Conservation (phyloP, 768 basidiomycete genomes). For the Termitomyces sp. region DNA sequence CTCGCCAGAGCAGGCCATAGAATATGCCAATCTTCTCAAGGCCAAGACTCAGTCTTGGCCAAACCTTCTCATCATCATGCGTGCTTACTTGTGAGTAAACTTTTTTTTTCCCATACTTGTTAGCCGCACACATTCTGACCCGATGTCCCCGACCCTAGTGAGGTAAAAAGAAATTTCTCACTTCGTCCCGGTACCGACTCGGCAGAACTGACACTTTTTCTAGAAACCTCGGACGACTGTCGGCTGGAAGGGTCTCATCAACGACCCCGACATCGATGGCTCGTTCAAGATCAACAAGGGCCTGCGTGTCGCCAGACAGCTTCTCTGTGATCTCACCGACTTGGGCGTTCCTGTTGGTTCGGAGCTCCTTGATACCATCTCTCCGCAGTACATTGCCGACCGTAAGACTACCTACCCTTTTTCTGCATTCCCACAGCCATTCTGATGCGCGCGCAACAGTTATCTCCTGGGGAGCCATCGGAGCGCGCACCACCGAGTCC, state of each 20-base stretch:
- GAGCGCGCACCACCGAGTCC: conserved; percentile 94
- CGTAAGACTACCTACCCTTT: conserved; percentile 30
- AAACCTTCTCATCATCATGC: conserved; percentile 90
- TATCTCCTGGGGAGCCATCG: conserved; percentile 92
- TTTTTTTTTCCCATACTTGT: not conserved
- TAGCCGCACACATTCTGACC: conserved; percentile 2
- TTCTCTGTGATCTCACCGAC: conserved; percentile 87
- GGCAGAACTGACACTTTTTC: conserved; percentile 8
- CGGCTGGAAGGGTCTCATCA: conserved; percentile 94
- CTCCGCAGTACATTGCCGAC: conserved; percentile 80
- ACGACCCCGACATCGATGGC: conserved; percentile 93
- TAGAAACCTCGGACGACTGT: conserved; percentile 97
- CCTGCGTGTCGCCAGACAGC: conserved; percentile 77
- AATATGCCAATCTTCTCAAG: conserved; percentile 73
- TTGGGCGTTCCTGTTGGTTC: conserved; percentile 91
- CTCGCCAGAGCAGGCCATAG: conserved; percentile 76
- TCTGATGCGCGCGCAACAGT: conserved; percentile 29
- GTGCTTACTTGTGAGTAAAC: conserved; percentile 83
- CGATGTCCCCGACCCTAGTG: conserved; percentile 20
- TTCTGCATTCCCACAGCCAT: not conserved
- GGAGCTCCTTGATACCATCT: conserved; percentile 79
- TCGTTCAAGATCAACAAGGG: conserved; percentile 98
- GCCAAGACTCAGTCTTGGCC: conserved; percentile 59
- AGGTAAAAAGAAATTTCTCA: conserved; percentile 17
- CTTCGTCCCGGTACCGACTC: not conserved